Percentiles rank a stretch among this genome's conserved stretches.
Conservation (phyloP, 176 grass and related monocot species). For the Raddia distichophylla region DNA sequence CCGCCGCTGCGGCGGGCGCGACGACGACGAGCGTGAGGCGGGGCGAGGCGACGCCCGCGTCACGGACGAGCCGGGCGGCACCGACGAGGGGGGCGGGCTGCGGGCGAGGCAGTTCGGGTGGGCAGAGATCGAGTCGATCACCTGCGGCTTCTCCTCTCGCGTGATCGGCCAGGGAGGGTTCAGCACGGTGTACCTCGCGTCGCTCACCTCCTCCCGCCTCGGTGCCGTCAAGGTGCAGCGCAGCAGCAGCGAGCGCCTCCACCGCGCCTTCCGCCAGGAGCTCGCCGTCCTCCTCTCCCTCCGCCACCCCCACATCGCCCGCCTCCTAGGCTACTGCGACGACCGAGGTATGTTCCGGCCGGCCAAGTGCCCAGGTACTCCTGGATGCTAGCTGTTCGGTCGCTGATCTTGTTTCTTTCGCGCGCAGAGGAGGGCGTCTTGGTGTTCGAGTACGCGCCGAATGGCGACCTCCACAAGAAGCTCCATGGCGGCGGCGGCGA, state of each 20-base stretch:
- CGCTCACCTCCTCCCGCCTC: slow-evolving; percentile 54
- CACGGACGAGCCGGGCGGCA: slow-evolving; percentile 43
- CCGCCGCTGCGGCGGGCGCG: slow-evolving; percentile 26
- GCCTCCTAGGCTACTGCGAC: slow-evolving; percentile 69
- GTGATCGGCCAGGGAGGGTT: slow-evolving; percentile 81
- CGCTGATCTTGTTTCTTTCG: slow-evolving; percentile 19
- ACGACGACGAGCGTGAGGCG: slow-evolving; percentile 5
- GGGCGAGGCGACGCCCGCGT: slow-evolving; percentile 44
- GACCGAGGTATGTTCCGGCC: slow-evolving; percentile 41
- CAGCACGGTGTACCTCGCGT: slow-evolving; percentile 76
- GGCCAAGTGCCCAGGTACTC: too few relatives aligned
- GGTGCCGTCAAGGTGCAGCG: slow-evolving; percentile 71
- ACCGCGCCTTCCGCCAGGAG: slow-evolving; percentile 62
- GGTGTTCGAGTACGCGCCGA: slow-evolving; percentile 67
- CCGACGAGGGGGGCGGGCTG: not conserved
- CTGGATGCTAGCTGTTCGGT: not conserved
- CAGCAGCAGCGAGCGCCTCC: slow-evolving; percentile 69
- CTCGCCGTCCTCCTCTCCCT: slow-evolving; percentile 57
- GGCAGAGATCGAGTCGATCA: slow-evolving; percentile 60
- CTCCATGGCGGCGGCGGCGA: slow-evolving; percentile 38
- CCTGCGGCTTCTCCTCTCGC: slow-evolving; percentile 60
- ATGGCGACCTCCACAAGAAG: slow-evolving; percentile 60
- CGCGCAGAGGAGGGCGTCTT: slow-evolving; percentile 57
- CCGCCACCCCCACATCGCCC: slow-evolving; percentile 66
- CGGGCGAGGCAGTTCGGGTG: slow-evolving; percentile 38